Evolutionary conservation across 1,284 basidiomycete genomes (phyloP), one percentile per base, ranked within the genome.

Genomic region (Apiotrichum akiyoshidainum): DNA sequence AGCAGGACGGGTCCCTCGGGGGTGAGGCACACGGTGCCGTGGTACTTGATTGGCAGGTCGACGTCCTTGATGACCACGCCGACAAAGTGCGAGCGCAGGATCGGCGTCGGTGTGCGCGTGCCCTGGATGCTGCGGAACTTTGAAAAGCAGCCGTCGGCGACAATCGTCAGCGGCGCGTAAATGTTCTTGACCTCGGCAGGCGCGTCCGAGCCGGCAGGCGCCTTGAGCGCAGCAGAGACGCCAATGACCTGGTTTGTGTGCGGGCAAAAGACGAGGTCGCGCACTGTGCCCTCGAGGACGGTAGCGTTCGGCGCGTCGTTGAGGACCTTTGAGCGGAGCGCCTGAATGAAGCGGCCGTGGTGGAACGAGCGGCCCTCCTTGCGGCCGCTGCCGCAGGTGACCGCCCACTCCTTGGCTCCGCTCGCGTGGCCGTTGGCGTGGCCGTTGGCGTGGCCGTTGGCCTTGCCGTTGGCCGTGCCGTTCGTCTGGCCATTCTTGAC

Each of bases 101-200:
- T 74, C 0, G 70, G 88, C 73, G 77, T 81, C 80, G 69, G 78
- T 6, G 68, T 55, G 19, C 67, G 61, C 2, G 65, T 55, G 4
- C 68, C 71, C 2, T 66, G 64, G 0, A 69, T 67, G 16, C 72
- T 67, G 49, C 89, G 82, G 80, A 91, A 90, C 68, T 89, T 90
- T 46, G 92, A 95, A 77, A 93, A 92, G 77, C 92, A 97, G 0
- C 95, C 95, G 75, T 99, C 95, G 9, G 93, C 92, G 57, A 98
- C 80, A 72, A 99, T 81, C 47, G 92, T 92, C 47, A 99, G 77
- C 46, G 88, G 85, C 0, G 90, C 92, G 57, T 81, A 84, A 54
- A 80, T 74, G 52, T 77, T 74, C 26, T 62, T 64, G 34, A 72
- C 57, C 17, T 66, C 59, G 19, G 67, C 61, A 16, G 52, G 46